Base-by-base conservation (phyloP, 305 asterid genomes). In the Fraxinus greggii region DNA sequence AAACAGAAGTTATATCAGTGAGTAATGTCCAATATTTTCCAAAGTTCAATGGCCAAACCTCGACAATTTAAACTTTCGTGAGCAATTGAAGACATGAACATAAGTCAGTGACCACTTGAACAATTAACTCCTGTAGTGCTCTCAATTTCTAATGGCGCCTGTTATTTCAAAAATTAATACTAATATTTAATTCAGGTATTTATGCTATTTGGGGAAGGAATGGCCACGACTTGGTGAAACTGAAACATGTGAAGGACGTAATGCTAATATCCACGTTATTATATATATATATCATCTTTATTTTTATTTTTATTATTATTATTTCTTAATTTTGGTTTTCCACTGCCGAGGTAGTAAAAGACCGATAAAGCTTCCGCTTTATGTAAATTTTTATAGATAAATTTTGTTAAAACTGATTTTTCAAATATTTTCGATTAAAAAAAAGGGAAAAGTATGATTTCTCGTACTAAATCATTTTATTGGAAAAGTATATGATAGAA, bases 161-260 rank as follows among this genome's bases (percentile, higher is more conserved):
- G 69, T 79, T 35, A 77, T 26, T 76, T 74, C 10, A 19, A 80
- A 19, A 80, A 79, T 56, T 48, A 59, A 15, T 61, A 85, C 51
- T 36, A 5, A 31, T 13, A 28, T 73, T 74, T 24, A 17, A 78
- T 38, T 81, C 23, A 35, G 42, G 33, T 23, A 61, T 80, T 24
- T 8, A 7, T 79, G 76, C 2, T 72, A 0, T 24, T 79, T 82
- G 83, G 82, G 28, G 51, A 32, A 79, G 72, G 69, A 8, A 36
- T 28, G 59, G 32, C 74, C 81, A 63, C 84, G 80, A 84, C 33
- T 63, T 19, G 86, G 61, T 78, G 85, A 76, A 61, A 69, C 61
- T 56, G 12, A 19, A 56, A 19, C 79, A 81, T 79, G 29, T 56
- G 67, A 56, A 21, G 67, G 84, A 78, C 51, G 87, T 80, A 69